phyloP scores from a whole-genome alignment of 495 filamentous ascomycete species.

The Trichoderma asperelloides region DNA sequence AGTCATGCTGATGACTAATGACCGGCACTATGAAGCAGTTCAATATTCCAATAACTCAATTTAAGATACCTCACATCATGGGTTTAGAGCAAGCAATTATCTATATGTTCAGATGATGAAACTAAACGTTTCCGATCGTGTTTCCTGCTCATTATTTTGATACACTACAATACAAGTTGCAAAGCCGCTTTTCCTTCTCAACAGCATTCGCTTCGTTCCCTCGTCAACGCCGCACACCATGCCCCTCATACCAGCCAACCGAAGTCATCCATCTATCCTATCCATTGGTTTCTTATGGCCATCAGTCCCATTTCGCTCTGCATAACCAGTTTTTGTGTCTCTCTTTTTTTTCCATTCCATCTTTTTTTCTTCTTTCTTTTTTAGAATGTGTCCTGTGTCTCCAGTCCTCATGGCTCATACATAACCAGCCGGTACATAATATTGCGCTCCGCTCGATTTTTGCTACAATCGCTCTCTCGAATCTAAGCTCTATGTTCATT shows the following conservation, averaged over 20 bases:
- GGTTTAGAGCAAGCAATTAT: too few relatives aligned
- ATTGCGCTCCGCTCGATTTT: background rate
- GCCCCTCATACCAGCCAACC: background rate
- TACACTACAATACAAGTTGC: background rate
- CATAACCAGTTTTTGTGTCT: background rate
- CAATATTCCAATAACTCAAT: too few relatives aligned
- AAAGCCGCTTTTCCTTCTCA: background rate
- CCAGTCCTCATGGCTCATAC: background rate
- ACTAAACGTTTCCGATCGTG: background rate
- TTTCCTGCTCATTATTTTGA: background rate
- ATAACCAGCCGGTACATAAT: background rate
- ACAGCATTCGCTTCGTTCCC: background rate
- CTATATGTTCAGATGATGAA: too few relatives aligned
- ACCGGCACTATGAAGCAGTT: too few relatives aligned
- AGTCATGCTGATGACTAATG: too few relatives aligned
- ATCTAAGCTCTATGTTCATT: background rate
- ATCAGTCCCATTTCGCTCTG: background rate
- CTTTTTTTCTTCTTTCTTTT: background rate
- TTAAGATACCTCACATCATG: too few relatives aligned
- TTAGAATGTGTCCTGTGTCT: background rate
- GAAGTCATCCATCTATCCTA: background rate
- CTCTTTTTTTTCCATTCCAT: background rate
- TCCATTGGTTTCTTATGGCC: background rate
- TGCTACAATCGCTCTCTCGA: background rate
- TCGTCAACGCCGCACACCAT: background rate